phyloP scores from a whole-genome alignment of 2,329 filamentous ascomycete species.

The Fusarium illudens region DNA sequence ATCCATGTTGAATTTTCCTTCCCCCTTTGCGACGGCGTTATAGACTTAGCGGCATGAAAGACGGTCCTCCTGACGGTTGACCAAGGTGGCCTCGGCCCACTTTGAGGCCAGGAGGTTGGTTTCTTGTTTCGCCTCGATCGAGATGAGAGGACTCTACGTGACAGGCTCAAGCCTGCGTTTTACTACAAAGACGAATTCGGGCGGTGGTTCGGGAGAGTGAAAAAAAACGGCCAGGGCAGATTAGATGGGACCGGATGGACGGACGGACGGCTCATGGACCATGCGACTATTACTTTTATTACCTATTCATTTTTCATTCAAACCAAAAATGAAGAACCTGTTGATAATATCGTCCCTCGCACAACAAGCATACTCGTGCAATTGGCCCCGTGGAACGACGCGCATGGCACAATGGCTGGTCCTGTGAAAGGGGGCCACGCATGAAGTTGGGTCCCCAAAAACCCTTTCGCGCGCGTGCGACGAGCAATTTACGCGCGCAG shows the following conservation, averaged over 20 bases:
- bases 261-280: slow-evolving; percentile 31
- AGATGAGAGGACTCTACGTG: slow-evolving; percentile 20
- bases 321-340: background rate
- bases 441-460: background rate
- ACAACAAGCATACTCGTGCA: background rate
- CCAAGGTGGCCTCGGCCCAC: slow-evolving; percentile 3
- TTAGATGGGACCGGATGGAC: slow-evolving; percentile 8
- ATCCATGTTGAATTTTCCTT: slow-evolving; percentile 9
- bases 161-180: background rate
- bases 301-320: background rate
- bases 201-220: slow-evolving; percentile 23
- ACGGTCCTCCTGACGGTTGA: slow-evolving; percentile 18
- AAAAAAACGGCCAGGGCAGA: slow-evolving; percentile 17
- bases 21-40: slow-evolving; percentile 37
- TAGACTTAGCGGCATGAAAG: slow-evolving; percentile 38
- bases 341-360: background rate
- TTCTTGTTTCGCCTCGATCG: slow-evolving; percentile 29
- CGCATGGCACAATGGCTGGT: background rate
- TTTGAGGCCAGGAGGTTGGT: slow-evolving; percentile 17
- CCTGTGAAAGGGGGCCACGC: slow-evolving; percentile 6
- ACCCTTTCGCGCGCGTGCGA: slow-evolving; percentile 28
- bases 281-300: slow-evolving; percentile 29
- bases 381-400: slow-evolving; percentile 1
- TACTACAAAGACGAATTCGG: background rate
- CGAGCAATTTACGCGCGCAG: slow-evolving; percentile 42